Base-by-base conservation (phyloP, 2,329 filamentous ascomycete genomes). In the Pochonia chlamydosporia region DNA sequence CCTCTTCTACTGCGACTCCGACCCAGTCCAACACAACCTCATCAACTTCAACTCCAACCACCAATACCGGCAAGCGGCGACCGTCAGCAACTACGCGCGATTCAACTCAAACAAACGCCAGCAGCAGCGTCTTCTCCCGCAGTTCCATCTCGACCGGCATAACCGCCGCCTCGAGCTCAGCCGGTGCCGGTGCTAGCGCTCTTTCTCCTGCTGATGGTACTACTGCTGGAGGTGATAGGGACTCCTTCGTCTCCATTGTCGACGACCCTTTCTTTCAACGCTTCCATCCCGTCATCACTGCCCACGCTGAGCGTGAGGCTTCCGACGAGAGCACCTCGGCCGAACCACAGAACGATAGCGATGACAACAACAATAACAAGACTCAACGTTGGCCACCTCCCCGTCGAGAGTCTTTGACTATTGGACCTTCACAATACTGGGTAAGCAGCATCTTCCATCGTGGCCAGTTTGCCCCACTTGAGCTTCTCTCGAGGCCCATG, bases 221-320 rank as follows among this genome's bases (percentile, higher is more conserved):
- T 8, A 48, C 51, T 25, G 47, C 54, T 48, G 57, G 13, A 20
- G 16, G 54, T 44, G 61, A 63, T 55, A 69, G 74, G 50, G 72
- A 74, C 55, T 81, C 76, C 16, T 64, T 78, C 52, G 61, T 69
- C 43, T 78, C 75, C 49, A 75, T 79, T 51, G 64, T 76, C 58
- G 73, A 80, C 68, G 75, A 79, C 53, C 74, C 74, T 25, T 78
- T 79, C 60, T 75, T 77, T 63, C 69, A 71, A 55, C 70, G 68
- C 52, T 72, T 73, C 53, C 63, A 72, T 59, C 55, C 54, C 26
- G 53, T 59, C 46, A 50, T 56, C 46, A 56, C 61, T 51, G 52
- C 57, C 20, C 52, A 58, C 50, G 50, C 49, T 23, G 56, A 56
- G 43, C 58, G 54, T 48, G 48, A 51, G 36, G 46, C 45, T 40